phyloP scores from a whole-genome alignment of 345 rosid species.

The Populus simonii region DNA sequence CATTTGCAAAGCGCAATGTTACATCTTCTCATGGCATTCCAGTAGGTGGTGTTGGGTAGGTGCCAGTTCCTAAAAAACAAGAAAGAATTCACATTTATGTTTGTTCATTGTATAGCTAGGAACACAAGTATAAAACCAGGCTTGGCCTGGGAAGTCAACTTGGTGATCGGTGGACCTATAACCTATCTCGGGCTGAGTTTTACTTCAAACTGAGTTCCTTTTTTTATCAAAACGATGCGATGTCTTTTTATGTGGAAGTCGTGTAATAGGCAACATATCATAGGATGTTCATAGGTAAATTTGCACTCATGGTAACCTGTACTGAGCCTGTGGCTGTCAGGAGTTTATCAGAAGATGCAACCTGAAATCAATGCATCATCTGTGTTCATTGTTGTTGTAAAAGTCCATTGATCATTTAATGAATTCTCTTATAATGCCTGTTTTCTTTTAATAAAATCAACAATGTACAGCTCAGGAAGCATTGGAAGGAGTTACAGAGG shows the following conservation, averaged over 20 bases:
- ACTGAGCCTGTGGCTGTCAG: not conserved
- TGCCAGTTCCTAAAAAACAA: constrained; percentile 9
- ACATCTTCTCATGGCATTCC: constrained; percentile 77
- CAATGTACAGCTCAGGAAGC: constrained; percentile 65
- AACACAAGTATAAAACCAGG: too few relatives aligned
- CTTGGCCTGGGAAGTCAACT: too few relatives aligned
- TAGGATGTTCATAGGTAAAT: not conserved
- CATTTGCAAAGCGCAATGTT: constrained; percentile 51
- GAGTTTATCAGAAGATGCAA: not conserved
- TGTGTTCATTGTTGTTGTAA: not conserved
- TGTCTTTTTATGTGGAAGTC: not conserved
- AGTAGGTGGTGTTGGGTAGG: constrained; percentile 85
- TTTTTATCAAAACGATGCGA: not conserved
- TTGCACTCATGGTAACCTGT: not conserved
- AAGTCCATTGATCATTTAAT: not conserved
- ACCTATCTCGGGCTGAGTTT: too few relatives aligned
- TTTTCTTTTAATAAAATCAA: not conserved
- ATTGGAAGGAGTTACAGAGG: constrained; percentile 88
- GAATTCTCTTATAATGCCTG: not conserved
- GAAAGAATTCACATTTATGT: not conserved
- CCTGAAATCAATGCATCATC: not conserved
- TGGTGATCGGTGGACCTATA: too few relatives aligned
- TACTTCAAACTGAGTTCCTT: not conserved
- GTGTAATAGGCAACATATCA: not conserved
- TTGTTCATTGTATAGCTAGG: not conserved